Conservation (phyloP, 2,329 filamentous ascomycete species). For the Aspergillus neoniger region DNA sequence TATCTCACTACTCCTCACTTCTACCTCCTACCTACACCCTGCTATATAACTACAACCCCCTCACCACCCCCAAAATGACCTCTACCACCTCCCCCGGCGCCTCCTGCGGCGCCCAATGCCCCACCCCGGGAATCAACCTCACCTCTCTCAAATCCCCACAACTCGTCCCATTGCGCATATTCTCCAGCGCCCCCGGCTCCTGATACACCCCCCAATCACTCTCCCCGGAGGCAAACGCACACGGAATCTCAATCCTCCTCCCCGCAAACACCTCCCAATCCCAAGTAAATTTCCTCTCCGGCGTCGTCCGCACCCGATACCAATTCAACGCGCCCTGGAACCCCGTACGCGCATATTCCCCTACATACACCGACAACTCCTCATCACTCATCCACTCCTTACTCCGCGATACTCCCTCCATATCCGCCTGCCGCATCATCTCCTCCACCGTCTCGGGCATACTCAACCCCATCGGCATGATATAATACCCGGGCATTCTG, state of each 20-base stretch:
- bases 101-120: constrained; percentile 72
- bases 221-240: constrained; percentile 62
- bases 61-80: constrained; percentile 50
- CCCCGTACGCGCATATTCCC: constrained; percentile 62
- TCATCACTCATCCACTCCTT: constrained; percentile 58
- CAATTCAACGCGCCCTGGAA: constrained; percentile 69
- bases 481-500: constrained; percentile 67
- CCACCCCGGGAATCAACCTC: constrained; percentile 60
- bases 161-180: constrained; percentile 48
- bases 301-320: constrained; percentile 63
- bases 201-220: constrained; percentile 71
- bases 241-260: constrained; percentile 62
- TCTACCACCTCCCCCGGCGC: constrained; percentile 57
- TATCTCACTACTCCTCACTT: background rate
- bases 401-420: constrained; percentile 41
- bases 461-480: constrained; percentile 60
- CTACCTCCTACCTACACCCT: background rate
- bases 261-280: constrained; percentile 64
- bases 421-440: constrained; percentile 55
- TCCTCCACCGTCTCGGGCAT: constrained; percentile 61
- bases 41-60: constrained; percentile 11
- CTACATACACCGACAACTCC: constrained; percentile 53
- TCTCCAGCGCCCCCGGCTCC: constrained; percentile 64
- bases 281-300: constrained; percentile 43
- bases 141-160: constrained; percentile 58